Evolutionary conservation across 352 stramenopile genomes (phyloP).

Genomic region (Vaucheria bursata): DNA sequence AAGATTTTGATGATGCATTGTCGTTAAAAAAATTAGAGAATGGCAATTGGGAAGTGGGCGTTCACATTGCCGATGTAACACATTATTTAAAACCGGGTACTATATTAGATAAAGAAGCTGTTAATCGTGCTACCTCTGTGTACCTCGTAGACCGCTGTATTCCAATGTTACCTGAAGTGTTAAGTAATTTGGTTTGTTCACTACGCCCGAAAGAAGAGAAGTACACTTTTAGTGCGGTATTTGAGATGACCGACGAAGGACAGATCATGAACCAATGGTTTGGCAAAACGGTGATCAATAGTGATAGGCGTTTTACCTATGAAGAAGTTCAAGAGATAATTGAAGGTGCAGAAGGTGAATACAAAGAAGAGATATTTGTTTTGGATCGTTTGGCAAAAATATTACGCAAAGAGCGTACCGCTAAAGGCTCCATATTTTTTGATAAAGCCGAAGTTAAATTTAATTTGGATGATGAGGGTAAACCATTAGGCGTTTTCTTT

Average conservation of each 20-base stretch:
- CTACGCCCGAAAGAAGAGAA: background rate
- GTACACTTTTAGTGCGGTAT: background rate
- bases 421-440: background rate
- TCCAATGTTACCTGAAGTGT: background rate
- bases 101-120: background rate
- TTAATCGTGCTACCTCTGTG: background rate
- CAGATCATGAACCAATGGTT: background rate
- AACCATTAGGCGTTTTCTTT: background rate
- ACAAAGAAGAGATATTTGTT: background rate
- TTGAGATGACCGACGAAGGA: background rate
- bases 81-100: slow-evolving; percentile 2
- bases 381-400: background rate
- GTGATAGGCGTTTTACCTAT: background rate
- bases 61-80: slow-evolving; percentile 1
- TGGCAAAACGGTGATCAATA: background rate
- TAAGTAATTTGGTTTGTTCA: background rate
- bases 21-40: background rate
- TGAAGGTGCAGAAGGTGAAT: background rate
- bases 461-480: background rate
- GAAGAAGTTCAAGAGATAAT: background rate
- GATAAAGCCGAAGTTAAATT: slow-evolving; percentile 1
- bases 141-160: background rate
- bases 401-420: background rate
- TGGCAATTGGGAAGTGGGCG: background rate
- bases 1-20: slow-evolving; percentile 4